phyloP scores from a whole-genome alignment of 1,284 basidiomycete species.

The Pseudozyma tsukubaensis region DNA sequence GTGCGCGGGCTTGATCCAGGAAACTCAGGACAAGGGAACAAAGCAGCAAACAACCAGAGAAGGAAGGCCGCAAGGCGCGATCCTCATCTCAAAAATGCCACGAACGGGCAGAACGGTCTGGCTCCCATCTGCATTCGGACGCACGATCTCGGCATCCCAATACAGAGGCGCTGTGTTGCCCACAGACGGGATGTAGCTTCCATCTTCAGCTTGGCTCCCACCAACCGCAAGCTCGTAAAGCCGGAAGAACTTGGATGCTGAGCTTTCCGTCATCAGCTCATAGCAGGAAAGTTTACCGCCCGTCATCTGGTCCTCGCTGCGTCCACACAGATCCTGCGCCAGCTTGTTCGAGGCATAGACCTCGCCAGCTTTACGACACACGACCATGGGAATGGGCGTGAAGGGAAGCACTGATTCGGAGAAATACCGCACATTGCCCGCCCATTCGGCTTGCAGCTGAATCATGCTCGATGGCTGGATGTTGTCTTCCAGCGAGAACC shows the following conservation, averaged over 20 bases:
- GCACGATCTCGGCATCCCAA: conserved; percentile 50
- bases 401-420: conserved; percentile 47
- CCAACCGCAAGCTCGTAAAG: conserved; percentile 44
- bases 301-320: conserved; percentile 34
- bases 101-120: conserved; percentile 19
- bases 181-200: conserved; percentile 19
- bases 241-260: conserved; percentile 46
- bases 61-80: conserved; percentile 52
- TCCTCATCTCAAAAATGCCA: conserved; percentile 54
- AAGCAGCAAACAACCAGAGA: conserved; percentile 47
- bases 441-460: conserved; percentile 53
- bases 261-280: conserved; percentile 52
- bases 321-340: conserved; percentile 35
- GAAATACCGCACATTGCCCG: conserved; percentile 47
- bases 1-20: too few relatives aligned
- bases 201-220: conserved; percentile 29
- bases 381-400: conserved; percentile 45
- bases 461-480: conserved; percentile 51
- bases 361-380: conserved; percentile 53
- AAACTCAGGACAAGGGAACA: conserved; percentile 21
- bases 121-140: conserved; percentile 11
- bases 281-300: conserved; percentile 42
- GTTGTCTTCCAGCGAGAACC: conserved; percentile 54
- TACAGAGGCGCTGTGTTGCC: conserved; percentile 37
- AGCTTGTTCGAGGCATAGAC: conserved; percentile 45